Evolutionary conservation across 768 basidiomycete genomes (phyloP).

Genomic region (Hirschioporus abietinus): DNA sequence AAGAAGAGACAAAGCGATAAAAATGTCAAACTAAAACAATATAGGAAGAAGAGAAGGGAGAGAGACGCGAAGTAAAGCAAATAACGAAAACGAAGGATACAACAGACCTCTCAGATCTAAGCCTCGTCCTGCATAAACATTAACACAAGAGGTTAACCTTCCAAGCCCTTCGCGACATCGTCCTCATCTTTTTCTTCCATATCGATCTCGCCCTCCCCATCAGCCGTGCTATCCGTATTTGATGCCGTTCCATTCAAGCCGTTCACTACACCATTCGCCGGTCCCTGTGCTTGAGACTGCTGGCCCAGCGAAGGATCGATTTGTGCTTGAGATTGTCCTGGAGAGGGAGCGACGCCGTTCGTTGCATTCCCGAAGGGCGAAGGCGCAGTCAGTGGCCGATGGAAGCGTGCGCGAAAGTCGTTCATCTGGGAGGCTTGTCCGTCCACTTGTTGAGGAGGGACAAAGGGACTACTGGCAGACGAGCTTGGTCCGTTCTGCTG

Average conservation of each 20-base stretch:
- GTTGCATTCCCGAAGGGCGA: constrained; percentile 44
- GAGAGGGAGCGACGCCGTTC: not conserved
- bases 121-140: not conserved
- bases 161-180: not conserved
- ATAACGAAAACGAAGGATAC: not conserved
- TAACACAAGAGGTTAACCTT: not conserved
- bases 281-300: not conserved
- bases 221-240: not conserved
- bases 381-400: constrained; percentile 52
- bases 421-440: constrained; percentile 30
- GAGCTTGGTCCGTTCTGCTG: constrained; percentile 22
- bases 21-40: not conserved
- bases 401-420: constrained; percentile 66
- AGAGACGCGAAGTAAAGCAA: not conserved
- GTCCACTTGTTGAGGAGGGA: constrained; percentile 22
- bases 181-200: not conserved
- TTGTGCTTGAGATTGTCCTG: not conserved
- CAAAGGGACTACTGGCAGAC: constrained; percentile 16
- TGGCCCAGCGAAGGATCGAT: not conserved
- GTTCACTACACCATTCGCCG: not conserved
- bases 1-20: not conserved
- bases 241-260: not conserved
- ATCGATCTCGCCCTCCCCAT: constrained; percentile 1
- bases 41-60: not conserved
- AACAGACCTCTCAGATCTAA: not conserved